Evolutionary conservation across 2,329 filamentous ascomycete species (phyloP).

Genomic region (Curvularia sp.): DNA sequence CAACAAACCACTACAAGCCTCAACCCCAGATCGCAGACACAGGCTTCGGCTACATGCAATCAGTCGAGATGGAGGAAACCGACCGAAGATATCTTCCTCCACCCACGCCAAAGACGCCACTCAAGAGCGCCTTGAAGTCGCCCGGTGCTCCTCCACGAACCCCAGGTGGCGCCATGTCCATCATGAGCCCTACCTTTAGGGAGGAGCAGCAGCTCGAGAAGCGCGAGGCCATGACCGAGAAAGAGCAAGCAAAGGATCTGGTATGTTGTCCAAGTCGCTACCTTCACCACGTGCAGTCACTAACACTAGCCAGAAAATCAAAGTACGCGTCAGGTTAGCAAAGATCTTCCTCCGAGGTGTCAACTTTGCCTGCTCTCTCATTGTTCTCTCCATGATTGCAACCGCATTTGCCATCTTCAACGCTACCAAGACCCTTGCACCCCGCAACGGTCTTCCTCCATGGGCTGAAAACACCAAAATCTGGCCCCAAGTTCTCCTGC

Average conservation of each 20-base stretch:
- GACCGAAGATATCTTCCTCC: constrained; percentile 56
- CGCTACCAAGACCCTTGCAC: constrained; percentile 75
- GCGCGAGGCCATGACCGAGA: constrained; percentile 79
- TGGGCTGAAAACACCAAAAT: constrained; percentile 81
- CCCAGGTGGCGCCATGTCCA: constrained; percentile 62
- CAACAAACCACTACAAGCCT: constrained; percentile 62
- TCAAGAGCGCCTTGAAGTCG: constrained; percentile 89
- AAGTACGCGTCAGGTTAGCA: constrained; percentile 86
- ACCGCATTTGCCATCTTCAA: constrained; percentile 94
- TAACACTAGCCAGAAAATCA: constrained; percentile 76
- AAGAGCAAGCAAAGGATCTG: constrained; percentile 84
- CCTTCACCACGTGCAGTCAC: constrained; percentile 10
- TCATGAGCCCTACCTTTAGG: constrained; percentile 87
- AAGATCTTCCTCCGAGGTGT: constrained; percentile 95
- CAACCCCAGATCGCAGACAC: constrained; percentile 82
- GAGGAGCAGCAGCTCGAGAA: constrained; percentile 90
- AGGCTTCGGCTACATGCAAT: constrained; percentile 86
- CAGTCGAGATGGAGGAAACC: constrained; percentile 62
- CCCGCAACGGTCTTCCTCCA: constrained; percentile 79
- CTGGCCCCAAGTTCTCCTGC: constrained; percentile 89
- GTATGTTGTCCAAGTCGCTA: constrained; percentile 64
- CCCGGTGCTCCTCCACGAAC: constrained; percentile 78
- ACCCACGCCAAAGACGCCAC: constrained; percentile 75
- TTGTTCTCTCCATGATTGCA: constrained; percentile 88
- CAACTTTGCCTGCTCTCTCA: constrained; percentile 96